Conservation (phyloP, 129 eudicot genomes). For the Tagetes erecta region DNA sequence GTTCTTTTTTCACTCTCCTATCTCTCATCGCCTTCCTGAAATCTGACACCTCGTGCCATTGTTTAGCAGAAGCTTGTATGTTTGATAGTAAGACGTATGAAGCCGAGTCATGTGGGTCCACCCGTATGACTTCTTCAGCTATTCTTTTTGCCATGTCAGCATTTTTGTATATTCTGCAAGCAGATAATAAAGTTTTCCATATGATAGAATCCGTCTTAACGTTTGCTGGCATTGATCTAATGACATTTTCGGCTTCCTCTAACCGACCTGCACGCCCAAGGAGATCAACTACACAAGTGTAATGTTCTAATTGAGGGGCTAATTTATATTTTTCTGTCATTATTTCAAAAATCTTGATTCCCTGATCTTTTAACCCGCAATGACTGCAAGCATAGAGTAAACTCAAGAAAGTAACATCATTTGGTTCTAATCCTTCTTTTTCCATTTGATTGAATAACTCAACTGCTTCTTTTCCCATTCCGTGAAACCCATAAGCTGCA, state of each 20-base stretch:
- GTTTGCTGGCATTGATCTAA: constrained; percentile 68
- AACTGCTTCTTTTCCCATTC: constrained; percentile 72
- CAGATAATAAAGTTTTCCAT: constrained; percentile 85
- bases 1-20: constrained; percentile 71
- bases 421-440: constrained; percentile 51
- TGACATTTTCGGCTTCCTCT: constrained; percentile 62
- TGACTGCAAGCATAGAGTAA: constrained; percentile 91
- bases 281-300: constrained; percentile 83
- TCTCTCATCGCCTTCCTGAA: constrained; percentile 71
- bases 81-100: constrained; percentile 76
- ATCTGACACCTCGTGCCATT: constrained; percentile 68
- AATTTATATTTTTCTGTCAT: constrained; percentile 61
- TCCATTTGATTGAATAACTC: constrained; percentile 62
- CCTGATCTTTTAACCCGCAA: constrained; percentile 77
- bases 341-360: constrained; percentile 49
- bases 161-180: constrained; percentile 74
- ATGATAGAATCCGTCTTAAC: constrained; percentile 61
- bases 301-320: constrained; percentile 65
- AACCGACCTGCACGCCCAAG: constrained; percentile 77
- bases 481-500: constrained; percentile 87
- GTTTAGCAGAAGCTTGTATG: constrained; percentile 67
- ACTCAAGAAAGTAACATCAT: constrained; percentile 75
- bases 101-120: constrained; percentile 73
- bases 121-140: constrained; percentile 59
- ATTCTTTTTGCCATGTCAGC: constrained; percentile 69